Percentiles rank a stretch among this genome's conserved stretches.
These are phyloP conservation scores for Buddleja alternifolia DNA, from an alignment of 257 asterid species.

Conservation along the genomic window DNA sequence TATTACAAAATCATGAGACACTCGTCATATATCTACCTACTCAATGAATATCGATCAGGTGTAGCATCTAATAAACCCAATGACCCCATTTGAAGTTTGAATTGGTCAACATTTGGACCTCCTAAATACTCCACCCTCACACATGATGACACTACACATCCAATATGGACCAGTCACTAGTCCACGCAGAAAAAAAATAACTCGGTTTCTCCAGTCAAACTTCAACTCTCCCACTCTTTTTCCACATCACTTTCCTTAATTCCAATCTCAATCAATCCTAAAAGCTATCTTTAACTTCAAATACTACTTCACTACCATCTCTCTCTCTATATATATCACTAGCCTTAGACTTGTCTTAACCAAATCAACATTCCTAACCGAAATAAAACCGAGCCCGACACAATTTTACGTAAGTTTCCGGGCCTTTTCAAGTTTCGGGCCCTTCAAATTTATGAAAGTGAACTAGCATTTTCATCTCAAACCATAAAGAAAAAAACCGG, in stretches of 20 bases:
- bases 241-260: conserved; percentile 35
- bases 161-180: conserved; percentile 52
- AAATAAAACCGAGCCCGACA: neutral
- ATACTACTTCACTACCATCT: conserved; percentile 27
- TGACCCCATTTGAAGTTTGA: too few species aligned
- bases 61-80: too few species aligned
- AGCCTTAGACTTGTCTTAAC: too few species aligned
- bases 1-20: too few species aligned
- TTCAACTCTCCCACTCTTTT: conserved; percentile 44
- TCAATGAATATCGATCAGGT: too few species aligned
- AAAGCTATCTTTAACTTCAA: conserved; percentile 43
- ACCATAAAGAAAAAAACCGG: neutral
- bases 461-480: neutral
- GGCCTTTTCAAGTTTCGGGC: too few species aligned
- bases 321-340: conserved; percentile 6
- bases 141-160: conserved; percentile 32
- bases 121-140: conserved; percentile 17
- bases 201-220: conserved; percentile 80
- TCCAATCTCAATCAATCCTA: neutral
- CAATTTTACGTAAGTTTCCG: too few species aligned
- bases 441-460: neutral
- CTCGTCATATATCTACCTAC: too few species aligned
- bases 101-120: conserved; percentile 42
- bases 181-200: conserved; percentile 39
- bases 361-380: neutral